Base-by-base conservation (phyloP, 257 asterid species). In the Fraxinus pennsylvanica region DNA sequence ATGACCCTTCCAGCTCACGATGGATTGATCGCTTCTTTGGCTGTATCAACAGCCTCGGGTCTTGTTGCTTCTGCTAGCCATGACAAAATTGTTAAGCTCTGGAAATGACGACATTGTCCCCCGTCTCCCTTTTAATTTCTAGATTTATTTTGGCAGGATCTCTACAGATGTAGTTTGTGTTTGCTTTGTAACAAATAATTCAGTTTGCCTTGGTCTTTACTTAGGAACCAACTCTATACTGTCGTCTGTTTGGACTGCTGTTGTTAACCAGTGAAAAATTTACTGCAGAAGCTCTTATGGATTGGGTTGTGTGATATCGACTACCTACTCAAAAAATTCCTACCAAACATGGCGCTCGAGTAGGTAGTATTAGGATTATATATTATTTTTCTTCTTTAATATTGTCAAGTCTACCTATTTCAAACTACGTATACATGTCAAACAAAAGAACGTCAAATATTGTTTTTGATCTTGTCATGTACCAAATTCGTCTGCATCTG, bases 61-160 rank as follows among this genome's bases (percentile, higher is more conserved):
- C 78, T 91, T 78, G 94, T 95, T 22, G 99, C 98, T 47, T 95
- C 99, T 2, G 97, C 97, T 41, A 92, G 98, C 71, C 99, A 95
- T 30, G 98, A 95, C 88, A 93, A 89, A 76, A 82, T 87, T 6
- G 92, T 95, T 8, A 95, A 92, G 85, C 88, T 95, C 63, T 95
- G 98, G 98, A 94, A 92, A 72, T 89, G 84, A 86, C 22, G 30
- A 14, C 15, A 13, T 13, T 10, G 15, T 36, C 25, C 13, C 43
- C 54, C 38, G 2, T 25, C 6, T 10, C 22, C 68, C 22, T 8
- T 36, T 61, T 12, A 30, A 74, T 8, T 4, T 32, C 78, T 32
- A 14, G 19, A 17, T 27, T 22, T 22, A 19, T 27, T 30, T 30
- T 21, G 32, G 35, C 27, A 15, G 54, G 13, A 36, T 82, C 70